phyloP scores from a whole-genome alignment of 805 yeast species.

The Candida maesae region DNA sequence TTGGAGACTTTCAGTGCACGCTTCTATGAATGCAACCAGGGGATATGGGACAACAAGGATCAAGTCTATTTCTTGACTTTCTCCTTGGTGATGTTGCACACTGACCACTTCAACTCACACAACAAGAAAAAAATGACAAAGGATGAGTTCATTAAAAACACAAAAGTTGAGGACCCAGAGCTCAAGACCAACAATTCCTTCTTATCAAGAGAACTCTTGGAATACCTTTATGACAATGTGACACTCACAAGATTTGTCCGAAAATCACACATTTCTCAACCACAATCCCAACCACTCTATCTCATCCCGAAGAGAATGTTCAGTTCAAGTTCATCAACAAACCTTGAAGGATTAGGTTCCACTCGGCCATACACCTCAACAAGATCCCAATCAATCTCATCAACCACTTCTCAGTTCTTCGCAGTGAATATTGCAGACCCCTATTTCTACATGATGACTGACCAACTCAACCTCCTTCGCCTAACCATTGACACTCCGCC shows the following conservation, averaged over 20 bases:
- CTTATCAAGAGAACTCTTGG: constrained; percentile 39
- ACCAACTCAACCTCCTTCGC: constrained; percentile 24
- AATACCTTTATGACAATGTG: constrained; percentile 65
- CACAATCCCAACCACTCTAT: constrained; percentile 13
- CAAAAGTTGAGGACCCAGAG: constrained; percentile 30
- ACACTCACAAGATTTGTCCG: constrained; percentile 54
- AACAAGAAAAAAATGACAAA: constrained; percentile 67
- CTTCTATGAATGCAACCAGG: constrained; percentile 34
- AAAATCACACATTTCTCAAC: constrained; percentile 30
- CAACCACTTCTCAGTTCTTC: constrained; percentile 26
- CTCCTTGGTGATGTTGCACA: constrained; percentile 67
- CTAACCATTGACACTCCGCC: constrained; percentile 15
- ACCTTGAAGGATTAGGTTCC: constrained; percentile 13
- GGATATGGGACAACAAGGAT: constrained; percentile 37
- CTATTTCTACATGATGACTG: constrained; percentile 32
- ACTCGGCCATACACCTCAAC: background rate
- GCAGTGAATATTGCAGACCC: constrained; percentile 30
- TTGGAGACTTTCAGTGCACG: constrained; percentile 52
- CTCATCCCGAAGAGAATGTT: constrained; percentile 23
- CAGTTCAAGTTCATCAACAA: constrained; percentile 24
- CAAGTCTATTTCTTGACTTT: constrained; percentile 61
- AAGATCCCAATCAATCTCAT: constrained; percentile 22
- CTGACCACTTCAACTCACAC: constrained; percentile 66
- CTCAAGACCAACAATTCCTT: constrained; percentile 23
- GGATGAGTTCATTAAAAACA: constrained; percentile 53